Percentiles rank a stretch among this genome's conserved stretches.
These are phyloP conservation scores for Oidiodendron maius DNA, from an alignment of 495 filamentous ascomycete species.

Conservation along the genomic window DNA sequence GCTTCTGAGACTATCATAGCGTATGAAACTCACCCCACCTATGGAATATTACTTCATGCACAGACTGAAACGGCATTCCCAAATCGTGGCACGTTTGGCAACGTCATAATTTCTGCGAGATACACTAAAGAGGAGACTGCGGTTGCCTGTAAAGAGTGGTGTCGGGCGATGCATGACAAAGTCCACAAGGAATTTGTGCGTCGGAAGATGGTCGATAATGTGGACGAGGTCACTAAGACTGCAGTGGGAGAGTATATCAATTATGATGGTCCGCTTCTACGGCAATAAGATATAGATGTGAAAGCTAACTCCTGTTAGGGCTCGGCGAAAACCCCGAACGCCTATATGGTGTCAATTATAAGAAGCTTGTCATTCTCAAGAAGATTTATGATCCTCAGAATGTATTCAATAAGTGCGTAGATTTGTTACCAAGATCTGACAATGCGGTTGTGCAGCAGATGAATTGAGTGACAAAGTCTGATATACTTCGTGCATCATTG, in stretches of 20 bases:
- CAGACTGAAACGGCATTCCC: slow-evolving; percentile 22
- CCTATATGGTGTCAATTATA: slow-evolving; percentile 42
- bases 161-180: slow-evolving; percentile 8
- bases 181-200: background rate
- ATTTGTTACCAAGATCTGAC: too few relatives aligned
- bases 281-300: too few relatives aligned
- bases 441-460: too few relatives aligned
- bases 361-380: slow-evolving; percentile 39
- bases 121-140: slow-evolving; percentile 23
- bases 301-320: slow-evolving; percentile 11
- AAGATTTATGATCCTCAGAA: slow-evolving; percentile 49
- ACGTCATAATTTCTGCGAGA: slow-evolving; percentile 5
- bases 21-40: slow-evolving; percentile 18
- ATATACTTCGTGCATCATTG: too few relatives aligned
- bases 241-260: slow-evolving; percentile 32
- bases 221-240: slow-evolving; percentile 6
- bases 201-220: background rate
- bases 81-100: slow-evolving; percentile 18
- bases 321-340: slow-evolving; percentile 24
- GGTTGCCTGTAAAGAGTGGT: slow-evolving; percentile 19
- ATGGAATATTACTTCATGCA: slow-evolving; percentile 9
- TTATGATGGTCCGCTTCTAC: slow-evolving; percentile 24
- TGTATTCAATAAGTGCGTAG: slow-evolving; percentile 33
- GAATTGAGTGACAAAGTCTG: too few relatives aligned
- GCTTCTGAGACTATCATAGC: slow-evolving; percentile 12